Percentiles rank a stretch among this genome's conserved stretches.
Conservation (phyloP, 108 stramenopile species). For the Cyclotella atomus region DNA sequence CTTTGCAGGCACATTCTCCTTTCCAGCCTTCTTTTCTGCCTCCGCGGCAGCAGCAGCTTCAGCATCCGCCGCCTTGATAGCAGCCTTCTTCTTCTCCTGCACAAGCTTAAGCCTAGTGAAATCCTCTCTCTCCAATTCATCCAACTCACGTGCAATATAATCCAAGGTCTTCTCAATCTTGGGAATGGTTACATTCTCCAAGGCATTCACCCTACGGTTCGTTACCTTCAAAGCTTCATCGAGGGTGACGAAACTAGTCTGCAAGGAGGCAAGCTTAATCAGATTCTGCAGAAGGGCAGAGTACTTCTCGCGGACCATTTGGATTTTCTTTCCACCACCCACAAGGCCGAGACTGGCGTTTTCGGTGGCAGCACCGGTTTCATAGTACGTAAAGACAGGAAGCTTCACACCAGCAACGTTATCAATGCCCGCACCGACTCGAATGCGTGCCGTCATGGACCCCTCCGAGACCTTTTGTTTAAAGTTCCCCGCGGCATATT, state of each 20-base stretch:
- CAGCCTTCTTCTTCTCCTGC: slow-evolving; percentile 82
- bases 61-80: slow-evolving; percentile 46
- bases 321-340: slow-evolving; percentile 96
- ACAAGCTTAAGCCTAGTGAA: slow-evolving; percentile 98
- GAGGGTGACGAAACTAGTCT: slow-evolving; percentile 96
- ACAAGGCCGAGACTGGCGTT: slow-evolving; percentile 93
- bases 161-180: slow-evolving; percentile 90
- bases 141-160: slow-evolving; percentile 96
- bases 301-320: slow-evolving; percentile 92
- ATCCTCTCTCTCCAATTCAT: slow-evolving; percentile 99
- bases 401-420: slow-evolving; percentile 99
- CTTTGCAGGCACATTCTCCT: neutral
- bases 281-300: slow-evolving; percentile 83
- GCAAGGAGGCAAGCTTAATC: slow-evolving; percentile 96
- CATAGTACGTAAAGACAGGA: slow-evolving; percentile 95
- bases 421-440: slow-evolving; percentile 90
- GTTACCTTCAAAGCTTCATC: slow-evolving; percentile 98
- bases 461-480: slow-evolving; percentile 94
- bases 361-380: slow-evolving; percentile 88
- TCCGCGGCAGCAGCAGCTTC: slow-evolving; percentile 38
- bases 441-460: slow-evolving; percentile 83
- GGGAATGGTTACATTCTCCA: slow-evolving; percentile 99
- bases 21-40: slow-evolving; percentile 15
- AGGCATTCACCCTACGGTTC: slow-evolving; percentile 97
- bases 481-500: slow-evolving; percentile 98